Evolutionary conservation across 352 stramenopile genomes (phyloP).

Genomic region (Phytophthora nicotianae): DNA sequence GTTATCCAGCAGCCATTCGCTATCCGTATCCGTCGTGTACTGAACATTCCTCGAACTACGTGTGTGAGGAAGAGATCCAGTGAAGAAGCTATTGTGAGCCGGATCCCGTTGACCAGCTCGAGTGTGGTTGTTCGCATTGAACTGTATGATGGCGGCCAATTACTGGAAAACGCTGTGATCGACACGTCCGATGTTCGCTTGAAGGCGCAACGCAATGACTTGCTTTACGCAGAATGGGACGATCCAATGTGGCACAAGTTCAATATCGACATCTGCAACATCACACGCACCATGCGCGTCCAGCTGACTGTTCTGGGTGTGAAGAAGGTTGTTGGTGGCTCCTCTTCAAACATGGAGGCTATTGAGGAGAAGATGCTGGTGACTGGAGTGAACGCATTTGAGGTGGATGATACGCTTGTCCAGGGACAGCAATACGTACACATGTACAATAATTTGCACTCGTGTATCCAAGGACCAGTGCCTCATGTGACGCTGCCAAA

Average conservation of each 20-base stretch:
- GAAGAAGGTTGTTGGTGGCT: constrained; percentile 64
- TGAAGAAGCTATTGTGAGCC: constrained; percentile 63
- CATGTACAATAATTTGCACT: constrained; percentile 86
- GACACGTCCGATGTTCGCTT: constrained; percentile 77
- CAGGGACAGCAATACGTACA: constrained; percentile 76
- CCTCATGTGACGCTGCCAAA: constrained; percentile 74
- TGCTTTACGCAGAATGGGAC: constrained; percentile 76
- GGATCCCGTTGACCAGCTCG: constrained; percentile 55
- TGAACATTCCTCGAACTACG: constrained; percentile 84
- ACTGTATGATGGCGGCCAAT: constrained; percentile 72
- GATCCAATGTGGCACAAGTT: constrained; percentile 83
- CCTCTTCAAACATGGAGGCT: constrained; percentile 41
- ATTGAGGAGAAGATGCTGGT: constrained; percentile 78
- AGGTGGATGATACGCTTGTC: constrained; percentile 70
- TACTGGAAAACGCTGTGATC: constrained; percentile 72
- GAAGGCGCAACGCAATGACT: constrained; percentile 71
- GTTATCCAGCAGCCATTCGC: constrained; percentile 68
- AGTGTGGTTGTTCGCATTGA: constrained; percentile 80
- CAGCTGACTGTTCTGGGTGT: constrained; percentile 77
- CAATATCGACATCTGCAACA: constrained; percentile 70
- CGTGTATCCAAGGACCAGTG: constrained; percentile 69
- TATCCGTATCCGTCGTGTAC: constrained; percentile 74
- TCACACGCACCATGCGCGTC: constrained; percentile 77
- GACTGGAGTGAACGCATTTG: constrained; percentile 83
- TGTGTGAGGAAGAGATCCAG: constrained; percentile 69